phyloP scores from a whole-genome alignment of 164 flowering plant genomes.

The Chloranthus sessilifolius region DNA sequence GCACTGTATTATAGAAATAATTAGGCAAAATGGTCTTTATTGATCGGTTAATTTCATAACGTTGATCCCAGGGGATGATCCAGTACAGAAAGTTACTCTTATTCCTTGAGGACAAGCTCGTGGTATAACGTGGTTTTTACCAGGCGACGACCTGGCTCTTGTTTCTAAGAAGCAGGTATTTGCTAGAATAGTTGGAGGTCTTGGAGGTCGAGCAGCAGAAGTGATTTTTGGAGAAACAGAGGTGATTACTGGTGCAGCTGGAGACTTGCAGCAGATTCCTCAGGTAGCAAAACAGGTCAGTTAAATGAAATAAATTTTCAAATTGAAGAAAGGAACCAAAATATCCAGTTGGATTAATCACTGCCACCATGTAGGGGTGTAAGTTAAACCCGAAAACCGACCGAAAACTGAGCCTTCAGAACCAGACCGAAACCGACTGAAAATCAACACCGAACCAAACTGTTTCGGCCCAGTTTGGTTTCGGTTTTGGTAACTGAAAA shows the following conservation, averaged over 20 bases:
- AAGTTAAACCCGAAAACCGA: no score
- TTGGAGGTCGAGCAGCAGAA: constrained; percentile 73
- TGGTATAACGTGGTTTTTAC: constrained; percentile 72
- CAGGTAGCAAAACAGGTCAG: constrained; percentile 59
- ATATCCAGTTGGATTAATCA: no score
- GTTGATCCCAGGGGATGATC: constrained; percentile 60
- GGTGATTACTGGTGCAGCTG: constrained; percentile 73
- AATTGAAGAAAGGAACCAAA: no score
- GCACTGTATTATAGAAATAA: neutral
- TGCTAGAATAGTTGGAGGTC: constrained; percentile 68
- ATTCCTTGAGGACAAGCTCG: constrained; percentile 76
- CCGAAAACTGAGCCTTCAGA: no score
- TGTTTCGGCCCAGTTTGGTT: no score
- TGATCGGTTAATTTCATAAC: constrained; percentile 31
- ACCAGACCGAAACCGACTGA: no score
- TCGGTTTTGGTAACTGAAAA: no score
- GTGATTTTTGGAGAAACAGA: constrained; percentile 67
- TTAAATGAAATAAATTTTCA: no score
- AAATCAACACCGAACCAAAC: no score
- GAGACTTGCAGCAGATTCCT: constrained; percentile 63
- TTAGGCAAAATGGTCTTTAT: neutral
- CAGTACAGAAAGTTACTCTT: constrained; percentile 65
- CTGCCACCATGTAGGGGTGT: no score
- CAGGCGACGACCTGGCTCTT: constrained; percentile 61
- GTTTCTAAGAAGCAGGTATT: constrained; percentile 58